phyloP scores from a whole-genome alignment of 768 basidiomycete species.

The Boletus vermiculosoides region DNA sequence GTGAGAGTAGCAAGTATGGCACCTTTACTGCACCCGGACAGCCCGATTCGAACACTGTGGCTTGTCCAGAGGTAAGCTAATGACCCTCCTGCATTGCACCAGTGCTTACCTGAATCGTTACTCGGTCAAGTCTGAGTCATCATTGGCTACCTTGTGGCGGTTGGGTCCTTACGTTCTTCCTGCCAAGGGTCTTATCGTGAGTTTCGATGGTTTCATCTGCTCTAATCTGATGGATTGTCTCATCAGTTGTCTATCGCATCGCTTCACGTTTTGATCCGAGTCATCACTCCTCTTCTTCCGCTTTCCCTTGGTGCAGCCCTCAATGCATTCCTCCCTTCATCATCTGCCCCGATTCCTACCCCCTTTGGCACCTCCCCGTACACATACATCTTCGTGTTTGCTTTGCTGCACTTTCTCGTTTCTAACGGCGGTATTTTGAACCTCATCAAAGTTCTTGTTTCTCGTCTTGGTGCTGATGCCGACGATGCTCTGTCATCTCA shows the following conservation, averaged over 20 bases:
- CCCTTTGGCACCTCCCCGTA: conserved; percentile 51
- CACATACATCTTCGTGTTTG: conserved; percentile 68
- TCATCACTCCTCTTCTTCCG: conserved; percentile 74
- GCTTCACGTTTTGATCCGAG: conserved; percentile 69
- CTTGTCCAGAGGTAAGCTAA: conserved; percentile 12
- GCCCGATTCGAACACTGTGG: neutral
- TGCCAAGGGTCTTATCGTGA: conserved; percentile 25
- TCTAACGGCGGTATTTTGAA: conserved; percentile 74
- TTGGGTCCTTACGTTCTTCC: conserved; percentile 21
- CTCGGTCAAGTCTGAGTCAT: conserved; percentile 13
- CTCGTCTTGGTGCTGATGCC: conserved; percentile 87
- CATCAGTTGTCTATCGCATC: conserved; percentile 62
- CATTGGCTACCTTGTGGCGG: conserved; percentile 17
- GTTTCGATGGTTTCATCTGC: neutral
- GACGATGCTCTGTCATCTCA: conserved; percentile 59
- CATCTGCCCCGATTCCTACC: conserved; percentile 18
- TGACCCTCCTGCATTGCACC: neutral
- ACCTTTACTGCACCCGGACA: conserved; percentile 50
- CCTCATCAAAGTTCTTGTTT: conserved; percentile 71
- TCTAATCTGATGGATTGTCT: conserved; percentile 1
- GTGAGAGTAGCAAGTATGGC: conserved; percentile 63
- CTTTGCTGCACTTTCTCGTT: conserved; percentile 68
- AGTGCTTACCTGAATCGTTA: neutral
- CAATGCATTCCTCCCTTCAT: conserved; percentile 18
- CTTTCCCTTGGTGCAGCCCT: conserved; percentile 56